phyloP scores from a whole-genome alignment of 1,139 yeast genomes.

The Candida smagusa region DNA sequence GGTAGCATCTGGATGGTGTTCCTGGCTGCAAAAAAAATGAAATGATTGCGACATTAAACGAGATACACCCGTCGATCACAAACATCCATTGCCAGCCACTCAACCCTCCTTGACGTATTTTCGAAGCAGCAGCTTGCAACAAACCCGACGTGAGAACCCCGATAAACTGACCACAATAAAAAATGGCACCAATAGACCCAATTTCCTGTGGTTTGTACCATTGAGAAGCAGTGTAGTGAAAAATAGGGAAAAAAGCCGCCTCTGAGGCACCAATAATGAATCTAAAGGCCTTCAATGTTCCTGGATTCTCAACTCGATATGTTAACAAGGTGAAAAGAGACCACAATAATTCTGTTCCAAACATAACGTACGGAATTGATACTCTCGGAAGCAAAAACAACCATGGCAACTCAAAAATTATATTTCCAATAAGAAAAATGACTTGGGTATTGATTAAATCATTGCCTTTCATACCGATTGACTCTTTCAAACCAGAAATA shows the following conservation, averaged over 20 bases:
- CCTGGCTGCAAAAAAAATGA: constrained; percentile 28
- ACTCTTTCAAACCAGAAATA: constrained; percentile 25
- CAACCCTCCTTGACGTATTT: constrained; percentile 12
- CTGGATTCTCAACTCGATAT: constrained; percentile 15
- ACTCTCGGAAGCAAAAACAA: constrained; percentile 18
- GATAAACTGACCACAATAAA: constrained; percentile 26
- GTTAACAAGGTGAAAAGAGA: constrained; percentile 21
- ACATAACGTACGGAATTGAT: constrained; percentile 21
- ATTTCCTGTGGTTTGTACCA: constrained; percentile 26
- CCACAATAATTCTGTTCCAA: constrained; percentile 23
- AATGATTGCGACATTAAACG: constrained; percentile 23
- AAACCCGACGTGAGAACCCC: constrained; percentile 28
- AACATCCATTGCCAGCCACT: constrained; percentile 32
- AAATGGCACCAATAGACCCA: constrained; percentile 23
- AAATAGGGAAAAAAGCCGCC: constrained; percentile 22
- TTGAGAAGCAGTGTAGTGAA: constrained; percentile 20
- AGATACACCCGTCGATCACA: constrained; percentile 25
- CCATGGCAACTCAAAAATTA: constrained; percentile 24
- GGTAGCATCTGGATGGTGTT: constrained; percentile 26
- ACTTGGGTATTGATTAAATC: constrained; percentile 28
- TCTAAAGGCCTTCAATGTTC: constrained; percentile 23
- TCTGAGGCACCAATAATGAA: constrained; percentile 27
- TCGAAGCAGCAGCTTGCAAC: constrained; percentile 23
- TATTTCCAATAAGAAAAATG: constrained; percentile 23
- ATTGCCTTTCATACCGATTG: constrained; percentile 25